A percentile compares a stretch with the other conserved stretches of the same genome.
Evolutionary conservation across 768 basidiomycete species (phyloP).

Genomic region (Gautieria morchelliformis): DNA sequence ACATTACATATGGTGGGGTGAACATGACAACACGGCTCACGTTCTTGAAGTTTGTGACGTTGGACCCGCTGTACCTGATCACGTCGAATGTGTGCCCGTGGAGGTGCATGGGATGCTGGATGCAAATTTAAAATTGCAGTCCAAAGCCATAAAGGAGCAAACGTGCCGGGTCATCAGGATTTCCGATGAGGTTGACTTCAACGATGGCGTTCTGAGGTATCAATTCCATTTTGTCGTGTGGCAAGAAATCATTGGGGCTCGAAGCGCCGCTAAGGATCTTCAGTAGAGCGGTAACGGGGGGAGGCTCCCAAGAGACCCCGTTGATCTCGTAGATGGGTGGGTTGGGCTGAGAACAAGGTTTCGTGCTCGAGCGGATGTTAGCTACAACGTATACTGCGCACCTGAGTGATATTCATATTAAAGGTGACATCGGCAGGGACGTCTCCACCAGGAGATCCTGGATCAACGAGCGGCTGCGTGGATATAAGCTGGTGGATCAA

Average conservation of each 20-base stretch:
- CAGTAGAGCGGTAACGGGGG: neutral
- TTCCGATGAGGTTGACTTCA: neutral
- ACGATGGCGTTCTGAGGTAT: neutral
- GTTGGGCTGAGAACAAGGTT: neutral
- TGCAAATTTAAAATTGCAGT: neutral
- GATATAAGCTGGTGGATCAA: slow-evolving; percentile 8
- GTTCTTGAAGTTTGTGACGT: slow-evolving; percentile 25
- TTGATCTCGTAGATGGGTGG: neutral
- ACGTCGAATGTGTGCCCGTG: slow-evolving; percentile 30
- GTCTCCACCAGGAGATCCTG: slow-evolving; percentile 1
- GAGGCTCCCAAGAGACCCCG: neutral
- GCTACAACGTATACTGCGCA: neutral
- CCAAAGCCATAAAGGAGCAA: no score
- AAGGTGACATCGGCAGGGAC: neutral
- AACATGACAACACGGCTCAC: neutral
- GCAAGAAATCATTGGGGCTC: neutral
- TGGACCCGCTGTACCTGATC: slow-evolving; percentile 23
- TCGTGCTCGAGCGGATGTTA: no score
- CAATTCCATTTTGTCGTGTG: neutral
- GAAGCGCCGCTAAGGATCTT: slow-evolving; percentile 1
- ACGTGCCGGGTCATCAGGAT: no score
- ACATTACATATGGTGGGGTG: neutral
- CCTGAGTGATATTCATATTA: neutral
- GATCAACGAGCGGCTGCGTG: slow-evolving; percentile 5
- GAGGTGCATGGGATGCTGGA: neutral